Conservation (phyloP, 495 filamentous ascomycete genomes). For the Trichoderma gamsii region DNA sequence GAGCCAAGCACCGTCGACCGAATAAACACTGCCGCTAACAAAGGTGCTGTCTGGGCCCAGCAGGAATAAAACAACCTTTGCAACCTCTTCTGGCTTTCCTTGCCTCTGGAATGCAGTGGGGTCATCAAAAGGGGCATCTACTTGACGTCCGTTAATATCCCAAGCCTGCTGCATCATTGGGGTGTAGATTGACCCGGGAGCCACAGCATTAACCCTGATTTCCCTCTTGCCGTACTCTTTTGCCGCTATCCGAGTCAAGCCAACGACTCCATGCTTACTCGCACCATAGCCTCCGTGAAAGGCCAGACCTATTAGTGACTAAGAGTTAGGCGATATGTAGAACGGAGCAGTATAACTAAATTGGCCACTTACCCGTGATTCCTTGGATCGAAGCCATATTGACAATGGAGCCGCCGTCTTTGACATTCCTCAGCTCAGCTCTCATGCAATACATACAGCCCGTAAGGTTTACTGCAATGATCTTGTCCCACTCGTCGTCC, state of each 20-base stretch:
- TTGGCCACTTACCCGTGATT: neutral
- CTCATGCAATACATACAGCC: slow-evolving; percentile 54
- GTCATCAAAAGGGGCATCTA: slow-evolving; percentile 18
- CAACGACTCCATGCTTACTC: slow-evolving; percentile 48
- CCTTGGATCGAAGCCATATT: slow-evolving; percentile 48
- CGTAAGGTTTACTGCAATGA: slow-evolving; percentile 50
- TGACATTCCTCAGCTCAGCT: slow-evolving; percentile 45
- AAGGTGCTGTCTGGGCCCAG: slow-evolving; percentile 44
- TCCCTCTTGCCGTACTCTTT: slow-evolving; percentile 41
- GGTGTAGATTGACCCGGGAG: slow-evolving; percentile 45
- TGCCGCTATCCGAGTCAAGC: slow-evolving; percentile 44
- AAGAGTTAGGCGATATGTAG: neutral
- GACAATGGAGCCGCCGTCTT: slow-evolving; percentile 48
- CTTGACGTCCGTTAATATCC: slow-evolving; percentile 26
- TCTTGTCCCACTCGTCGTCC: slow-evolving; percentile 46
- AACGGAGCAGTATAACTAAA: neutral
- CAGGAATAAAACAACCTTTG: slow-evolving; percentile 43
- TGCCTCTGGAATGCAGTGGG: slow-evolving; percentile 32
- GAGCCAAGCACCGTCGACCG: neutral
- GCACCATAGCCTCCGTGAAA: slow-evolving; percentile 40
- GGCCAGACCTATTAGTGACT: slow-evolving; percentile 30
- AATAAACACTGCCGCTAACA: slow-evolving; percentile 24
- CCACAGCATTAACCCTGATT: slow-evolving; percentile 49
- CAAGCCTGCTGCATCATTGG: slow-evolving; percentile 34
- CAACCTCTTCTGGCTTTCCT: slow-evolving; percentile 45